Base-by-base conservation (phyloP, 306 rosid species). In the Cucurbita maxima region DNA sequence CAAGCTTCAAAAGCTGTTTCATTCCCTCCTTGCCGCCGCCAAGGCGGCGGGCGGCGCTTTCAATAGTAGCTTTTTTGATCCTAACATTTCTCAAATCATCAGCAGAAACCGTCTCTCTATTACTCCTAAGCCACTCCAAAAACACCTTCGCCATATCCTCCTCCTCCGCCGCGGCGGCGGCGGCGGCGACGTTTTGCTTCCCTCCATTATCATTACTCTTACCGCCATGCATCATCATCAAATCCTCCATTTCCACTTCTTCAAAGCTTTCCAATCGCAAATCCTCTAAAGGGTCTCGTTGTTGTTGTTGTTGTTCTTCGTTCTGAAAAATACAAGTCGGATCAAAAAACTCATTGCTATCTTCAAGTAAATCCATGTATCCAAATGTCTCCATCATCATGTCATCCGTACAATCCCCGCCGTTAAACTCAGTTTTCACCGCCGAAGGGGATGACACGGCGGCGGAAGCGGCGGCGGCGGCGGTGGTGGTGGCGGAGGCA, bases 21-120 rank as follows among this genome's bases (percentile, higher is more conserved):
- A 86, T 94, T n/a, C 86, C 99, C 60, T 91, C 95, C 79, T 84
- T 85, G 2, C 99, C 99, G 38, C 99, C 99, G 3, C 99, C 99
- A 25, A 94, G 85, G 0, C 95, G 90, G 68, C 68, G 79, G 0
- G 97, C 95, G 0, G 99, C 99, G 51, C 88, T 84, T 25, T 94
- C 99, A 0, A 94, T 88, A 0, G 97, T 91, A 0, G 97, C 40
- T 53, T 88, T 91, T 79, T 88, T 91, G 14, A 94, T 82, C 87
- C 84, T 94, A 38, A 94, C 99, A 37, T 56, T 91, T 71, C 99
- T 88, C 85, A 94, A 75, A 30, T 94, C 99, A 19, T 84, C 93
- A 0, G 97, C 99, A 0, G 99, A 94, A 5, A 94, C 96, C 8
- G 82, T 86, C 30, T 94, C 99, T 75, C 79, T 84, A 71, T 94